phyloP scores from a whole-genome alignment of 495 filamentous ascomycete species.

The Neurospora sp. region DNA sequence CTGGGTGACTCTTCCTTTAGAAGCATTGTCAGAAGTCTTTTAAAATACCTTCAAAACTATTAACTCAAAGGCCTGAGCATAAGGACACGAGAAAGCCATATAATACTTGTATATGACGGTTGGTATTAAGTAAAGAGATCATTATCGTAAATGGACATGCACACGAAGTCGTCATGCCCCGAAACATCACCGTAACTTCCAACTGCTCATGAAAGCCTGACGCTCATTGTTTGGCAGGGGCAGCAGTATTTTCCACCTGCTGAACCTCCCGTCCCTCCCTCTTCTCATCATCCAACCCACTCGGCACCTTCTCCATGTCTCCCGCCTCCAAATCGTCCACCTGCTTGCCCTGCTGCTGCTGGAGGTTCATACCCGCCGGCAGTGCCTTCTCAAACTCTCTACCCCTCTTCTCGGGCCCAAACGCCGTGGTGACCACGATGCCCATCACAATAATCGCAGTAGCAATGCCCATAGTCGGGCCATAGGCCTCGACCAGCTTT shows the following conservation, averaged over 20 bases:
- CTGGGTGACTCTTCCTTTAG: too few species aligned
- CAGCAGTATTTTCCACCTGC: background rate
- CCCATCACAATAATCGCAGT: conserved; percentile 59
- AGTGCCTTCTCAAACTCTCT: conserved; percentile 52
- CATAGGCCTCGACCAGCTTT: conserved; percentile 51
- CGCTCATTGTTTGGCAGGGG: background rate
- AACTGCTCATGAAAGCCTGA: background rate
- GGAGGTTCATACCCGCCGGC: conserved; percentile 44
- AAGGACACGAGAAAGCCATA: background rate
- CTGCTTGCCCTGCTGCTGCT: conserved; percentile 2
- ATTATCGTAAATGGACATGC: background rate
- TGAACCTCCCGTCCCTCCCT: background rate
- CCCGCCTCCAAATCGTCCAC: conserved; percentile 13
- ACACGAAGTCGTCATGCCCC: background rate
- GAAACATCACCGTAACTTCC: background rate
- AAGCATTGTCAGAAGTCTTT: too few species aligned
- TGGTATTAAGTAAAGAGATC: background rate
- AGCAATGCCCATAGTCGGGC: conserved; percentile 57
- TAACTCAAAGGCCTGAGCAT: background rate
- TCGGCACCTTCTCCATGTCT: background rate
- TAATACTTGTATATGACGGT: background rate
- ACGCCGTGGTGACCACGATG: conserved; percentile 49
- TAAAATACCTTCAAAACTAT: background rate
- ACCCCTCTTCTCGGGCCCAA: conserved; percentile 58
- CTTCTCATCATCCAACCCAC: background rate